Evolutionary conservation across 208 protist genomes (phyloP).

Genomic region (Acanthamoeba culbertsoni): DNA sequence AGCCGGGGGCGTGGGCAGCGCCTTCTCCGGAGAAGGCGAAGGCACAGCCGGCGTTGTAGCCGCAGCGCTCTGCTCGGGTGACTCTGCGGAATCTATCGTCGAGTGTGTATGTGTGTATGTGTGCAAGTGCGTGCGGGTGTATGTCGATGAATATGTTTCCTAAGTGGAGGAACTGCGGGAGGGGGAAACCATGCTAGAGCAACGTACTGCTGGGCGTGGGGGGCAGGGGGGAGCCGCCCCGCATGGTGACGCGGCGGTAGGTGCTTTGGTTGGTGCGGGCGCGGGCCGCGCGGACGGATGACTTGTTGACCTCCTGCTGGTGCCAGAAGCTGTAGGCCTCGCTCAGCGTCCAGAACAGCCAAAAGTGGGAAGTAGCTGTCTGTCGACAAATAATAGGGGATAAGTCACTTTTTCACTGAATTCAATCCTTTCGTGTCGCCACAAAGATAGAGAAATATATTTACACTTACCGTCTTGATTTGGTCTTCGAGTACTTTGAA

Average conservation of each 20-base stretch:
- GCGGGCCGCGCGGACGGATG: not conserved
- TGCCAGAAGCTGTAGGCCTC: not conserved
- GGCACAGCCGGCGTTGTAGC: not conserved
- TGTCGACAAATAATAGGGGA: not conserved
- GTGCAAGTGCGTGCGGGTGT: not conserved
- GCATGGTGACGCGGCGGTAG: not conserved
- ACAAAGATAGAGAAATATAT: not conserved
- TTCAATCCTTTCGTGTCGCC: not conserved
- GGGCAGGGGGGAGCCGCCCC: not conserved
- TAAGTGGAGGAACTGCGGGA: not conserved
- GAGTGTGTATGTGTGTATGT: not conserved
- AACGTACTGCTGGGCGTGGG: not conserved
- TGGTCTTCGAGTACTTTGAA: not conserved
- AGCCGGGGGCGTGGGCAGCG: not conserved
- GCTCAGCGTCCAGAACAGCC: conserved; percentile 26
- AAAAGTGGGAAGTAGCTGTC: conserved; percentile 16
- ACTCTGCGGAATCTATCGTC: not conserved
- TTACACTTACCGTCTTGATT: not conserved
- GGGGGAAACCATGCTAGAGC: too few relatives aligned
- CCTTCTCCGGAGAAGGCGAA: not conserved
- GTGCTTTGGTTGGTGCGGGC: not conserved
- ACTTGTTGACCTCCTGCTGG: conserved; percentile 35
- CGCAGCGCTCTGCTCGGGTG: not conserved
- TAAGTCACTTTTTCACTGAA: not conserved
- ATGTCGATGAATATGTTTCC: not conserved